phyloP scores from a whole-genome alignment of 306 rosid genomes.

The Herpetospermum pedunculosum region DNA sequence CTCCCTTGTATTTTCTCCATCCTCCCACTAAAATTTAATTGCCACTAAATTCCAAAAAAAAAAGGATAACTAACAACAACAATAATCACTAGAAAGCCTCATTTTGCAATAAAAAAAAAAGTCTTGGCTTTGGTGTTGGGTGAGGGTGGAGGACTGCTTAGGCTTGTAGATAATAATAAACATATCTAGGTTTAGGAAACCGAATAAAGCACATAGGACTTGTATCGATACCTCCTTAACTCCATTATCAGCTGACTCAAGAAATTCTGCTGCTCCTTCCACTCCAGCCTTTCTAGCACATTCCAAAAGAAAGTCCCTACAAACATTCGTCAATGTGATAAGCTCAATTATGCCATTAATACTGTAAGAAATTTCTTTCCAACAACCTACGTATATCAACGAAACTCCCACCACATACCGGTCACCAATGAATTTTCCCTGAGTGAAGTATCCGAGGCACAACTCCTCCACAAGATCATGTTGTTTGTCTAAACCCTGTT shows the following conservation, averaged over 20 bases:
- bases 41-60: not conserved
- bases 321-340: not conserved
- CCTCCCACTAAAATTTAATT: not conserved
- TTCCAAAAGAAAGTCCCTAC: slow-evolving; percentile 76
- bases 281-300: slow-evolving; percentile 64
- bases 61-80: not conserved
- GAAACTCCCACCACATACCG: slow-evolving; percentile 25
- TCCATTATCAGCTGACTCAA: slow-evolving; percentile 58
- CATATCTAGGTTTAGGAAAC: not conserved
- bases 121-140: not conserved
- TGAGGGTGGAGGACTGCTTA: not conserved
- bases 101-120: not conserved
- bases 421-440: slow-evolving; percentile 77
- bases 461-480: slow-evolving; percentile 75
- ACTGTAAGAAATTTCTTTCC: not conserved
- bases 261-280: slow-evolving; percentile 80
- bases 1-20: not conserved
- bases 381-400: not conserved
- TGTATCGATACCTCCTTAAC: slow-evolving; percentile 47
- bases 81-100: not conserved
- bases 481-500: slow-evolving; percentile 63
- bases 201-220: not conserved
- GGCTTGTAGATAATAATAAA: not conserved
- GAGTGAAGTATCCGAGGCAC: slow-evolving; percentile 69
- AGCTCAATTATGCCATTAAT: not conserved